Evolutionary conservation across 441 rosid species (phyloP), one percentile per base, ranked within the genome.

Genomic region (Populus hybrid): DNA sequence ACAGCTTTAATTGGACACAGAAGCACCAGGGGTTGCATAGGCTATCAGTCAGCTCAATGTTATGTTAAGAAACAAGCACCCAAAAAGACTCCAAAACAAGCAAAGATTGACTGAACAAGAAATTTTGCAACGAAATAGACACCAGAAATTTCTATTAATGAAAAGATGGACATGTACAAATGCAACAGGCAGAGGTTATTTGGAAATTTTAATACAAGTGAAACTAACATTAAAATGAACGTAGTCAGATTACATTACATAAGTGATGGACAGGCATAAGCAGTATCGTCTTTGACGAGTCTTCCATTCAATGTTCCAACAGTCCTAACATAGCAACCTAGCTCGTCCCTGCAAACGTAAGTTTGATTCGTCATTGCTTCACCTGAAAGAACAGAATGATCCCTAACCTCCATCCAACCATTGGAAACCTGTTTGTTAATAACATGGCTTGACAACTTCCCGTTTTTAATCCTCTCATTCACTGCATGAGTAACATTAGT

Each of bases 341-440:
- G 64, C 36, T 63, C 87, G 73, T 90, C 93, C 18, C 72, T 24
- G 61, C 73, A 86, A 72, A 66, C 81, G 45, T 86, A 83, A 33
- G 82, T 88, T 82, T 93, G 94, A 79, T 64, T 80, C 4, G 94
- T 92, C 18, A 12, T 78, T 2, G 90, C 89, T 61, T 77, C 79
- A 10, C 99, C 95, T 0, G 89, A 78, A 45, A 93, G 80, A 73
- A 90, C 93, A 63, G 84, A 61, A 74, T 90, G 95, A 82, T 84
- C 98, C 87, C 80, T 85, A 70, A 93, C 90, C 86, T 88, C 78
- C 90, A 94, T 91, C 97, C 97, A 87, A 26, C 99, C 99, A 0
- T 72, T 78, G 3, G 92, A 88, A 53, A 73, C 82, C 86, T 92
- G 95, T 50, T 71, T 77, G 50, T 87, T 92, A 28, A 42, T n/a